A percentile compares a stretch with the other conserved stretches of the same genome.
These are phyloP conservation scores for Aphanomyces invadans DNA, from an alignment of 352 stramenopile genomes.

Conservation along the genomic window DNA sequence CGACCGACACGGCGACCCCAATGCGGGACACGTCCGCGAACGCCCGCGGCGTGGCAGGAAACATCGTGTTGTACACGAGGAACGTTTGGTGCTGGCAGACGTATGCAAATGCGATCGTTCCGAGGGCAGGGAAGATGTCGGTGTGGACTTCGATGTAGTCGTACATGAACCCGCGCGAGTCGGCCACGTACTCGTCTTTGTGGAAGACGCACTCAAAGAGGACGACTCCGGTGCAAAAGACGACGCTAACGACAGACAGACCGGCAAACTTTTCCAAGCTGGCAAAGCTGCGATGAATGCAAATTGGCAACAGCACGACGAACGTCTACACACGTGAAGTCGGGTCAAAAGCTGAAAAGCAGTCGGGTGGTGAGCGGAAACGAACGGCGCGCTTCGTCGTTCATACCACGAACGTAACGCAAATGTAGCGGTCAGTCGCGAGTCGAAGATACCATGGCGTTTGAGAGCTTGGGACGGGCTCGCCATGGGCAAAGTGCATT, in stretches of 20 bases:
- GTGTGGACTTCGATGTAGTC: constrained; percentile 49
- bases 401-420: constrained; percentile 6
- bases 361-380: no score
- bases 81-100: constrained; percentile 48
- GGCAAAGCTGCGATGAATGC: constrained; percentile 22
- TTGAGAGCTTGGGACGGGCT: not conserved
- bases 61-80: constrained; percentile 41
- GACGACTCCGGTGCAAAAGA: constrained; percentile 1
- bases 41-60: constrained; percentile 30
- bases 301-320: constrained; percentile 13
- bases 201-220: constrained; percentile 15
- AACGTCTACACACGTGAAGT: not conserved
- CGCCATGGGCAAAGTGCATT: constrained; percentile 9
- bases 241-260: constrained; percentile 7
- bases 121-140: constrained; percentile 41
- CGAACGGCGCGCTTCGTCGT: no score
- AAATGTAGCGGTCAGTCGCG: not conserved
- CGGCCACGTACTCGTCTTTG: not conserved
- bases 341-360: no score
- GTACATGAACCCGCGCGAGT: not conserved
- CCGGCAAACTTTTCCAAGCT: constrained; percentile 9
- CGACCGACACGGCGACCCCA: constrained; percentile 31
- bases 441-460: not conserved
- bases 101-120: constrained; percentile 37
- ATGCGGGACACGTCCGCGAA: constrained; percentile 35